Evolutionary conservation across 495 filamentous ascomycete species (phyloP), one percentile per base, ranked within the genome.

Genomic region (Xylaria longipes): DNA sequence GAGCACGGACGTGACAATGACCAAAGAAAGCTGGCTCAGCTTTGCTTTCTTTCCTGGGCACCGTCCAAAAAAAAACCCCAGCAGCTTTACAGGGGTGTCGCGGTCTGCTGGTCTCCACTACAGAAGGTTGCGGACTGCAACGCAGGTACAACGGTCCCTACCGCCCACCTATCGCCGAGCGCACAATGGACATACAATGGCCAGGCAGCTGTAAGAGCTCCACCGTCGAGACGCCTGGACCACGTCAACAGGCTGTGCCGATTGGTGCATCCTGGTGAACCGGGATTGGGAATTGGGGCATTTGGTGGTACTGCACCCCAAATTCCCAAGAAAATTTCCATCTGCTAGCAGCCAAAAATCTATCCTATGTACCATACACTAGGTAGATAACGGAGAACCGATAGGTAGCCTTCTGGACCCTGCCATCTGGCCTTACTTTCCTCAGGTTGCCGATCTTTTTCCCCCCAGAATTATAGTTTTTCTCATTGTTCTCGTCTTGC

Each of bases 351-450:
- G 20, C 41, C 56, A 48, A 62, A 69, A 68, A 68, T 22, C 22
- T 27, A 37, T 12, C 63, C 27, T 65, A 31, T n/a, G 29, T 22
- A 35, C 29, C 17, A 7, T 27, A 25, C 41, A 56, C 52, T 31
- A 60, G 29, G 2, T 35, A 56, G 15, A 9, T 7, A 3, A 20
- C 6, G 31, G 41, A 61, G 5, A 62, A 33, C 27, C 43, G 43
- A 43, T 27, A 11, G 60, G 43, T 45, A 71, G 68, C 31, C 33
- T 62, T 37, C 45, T 71, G 75, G 73, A 76, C 77, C 75, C 73
- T 74, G 75, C 75, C 69, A 79, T 77, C 75, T 79, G 77, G 77
- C 77, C 75, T 79, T 68, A 70, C 65, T 68, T 25, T 72, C 45
- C 67, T 70, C 52, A 72, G 68, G 71, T 71, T 22, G 71, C 68